These are phyloP conservation scores for Wickerhamia fluorescens DNA, from an alignment of 805 yeast genomes.

Conservation along the genomic window DNA sequence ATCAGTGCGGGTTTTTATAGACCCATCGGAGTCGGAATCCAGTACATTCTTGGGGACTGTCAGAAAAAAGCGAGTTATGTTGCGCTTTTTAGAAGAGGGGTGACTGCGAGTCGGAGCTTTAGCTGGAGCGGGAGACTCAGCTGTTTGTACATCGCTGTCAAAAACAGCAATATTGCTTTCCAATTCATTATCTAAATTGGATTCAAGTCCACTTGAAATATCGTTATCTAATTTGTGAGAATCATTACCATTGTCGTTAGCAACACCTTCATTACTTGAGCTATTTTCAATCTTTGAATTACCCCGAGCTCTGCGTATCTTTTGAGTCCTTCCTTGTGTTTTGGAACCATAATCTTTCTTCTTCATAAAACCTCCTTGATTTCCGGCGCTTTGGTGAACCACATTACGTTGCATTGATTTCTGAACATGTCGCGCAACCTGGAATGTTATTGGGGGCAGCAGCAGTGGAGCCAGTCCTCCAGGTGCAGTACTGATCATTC, in stretches of 20 bases:
- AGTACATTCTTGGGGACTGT: background rate
- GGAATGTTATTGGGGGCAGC: slow-evolving; percentile 27
- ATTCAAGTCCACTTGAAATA: background rate
- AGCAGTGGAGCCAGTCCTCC: slow-evolving; percentile 1
- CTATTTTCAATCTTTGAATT: background rate
- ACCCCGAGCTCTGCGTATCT: background rate
- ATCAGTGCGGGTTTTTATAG: background rate
- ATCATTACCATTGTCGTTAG: slow-evolving; percentile 1
- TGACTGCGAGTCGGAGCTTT: no score
- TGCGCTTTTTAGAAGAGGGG: no score
- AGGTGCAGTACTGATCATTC: slow-evolving; percentile 14
- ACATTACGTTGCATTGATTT: slow-evolving; percentile 7
- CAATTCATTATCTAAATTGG: no score
- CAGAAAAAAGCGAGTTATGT: background rate
- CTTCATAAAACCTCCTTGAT: background rate
- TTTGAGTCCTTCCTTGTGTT: background rate
- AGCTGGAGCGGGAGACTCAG: no score
- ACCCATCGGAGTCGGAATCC: background rate
- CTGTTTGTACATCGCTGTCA: no score
- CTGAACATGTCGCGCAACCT: slow-evolving; percentile 16
- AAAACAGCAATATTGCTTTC: no score
- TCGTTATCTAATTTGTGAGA: background rate
- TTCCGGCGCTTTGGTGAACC: slow-evolving; percentile 1
- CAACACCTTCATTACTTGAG: slow-evolving; percentile 1
- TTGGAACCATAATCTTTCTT: slow-evolving; percentile 1